Conservation (phyloP, 208 protist genomes). For the Leishmania braziliensis region DNA sequence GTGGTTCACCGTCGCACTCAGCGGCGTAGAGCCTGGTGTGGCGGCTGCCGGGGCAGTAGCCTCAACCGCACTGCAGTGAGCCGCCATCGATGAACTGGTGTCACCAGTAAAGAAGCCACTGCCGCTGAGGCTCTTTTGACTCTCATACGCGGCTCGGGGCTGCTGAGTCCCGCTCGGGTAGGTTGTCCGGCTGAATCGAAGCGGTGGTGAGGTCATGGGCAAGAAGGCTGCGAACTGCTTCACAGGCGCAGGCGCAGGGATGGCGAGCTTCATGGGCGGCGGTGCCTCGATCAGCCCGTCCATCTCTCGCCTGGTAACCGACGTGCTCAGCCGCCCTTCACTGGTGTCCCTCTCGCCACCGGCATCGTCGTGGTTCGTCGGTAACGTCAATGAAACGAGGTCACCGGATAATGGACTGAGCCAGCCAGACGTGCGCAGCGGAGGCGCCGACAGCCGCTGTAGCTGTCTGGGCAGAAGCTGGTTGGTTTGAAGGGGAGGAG, state of each 20-base stretch:
- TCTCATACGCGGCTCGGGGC: not conserved
- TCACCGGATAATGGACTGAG: not conserved
- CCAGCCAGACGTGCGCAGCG: not conserved
- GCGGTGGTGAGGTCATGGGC: not conserved
- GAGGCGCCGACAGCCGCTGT: not conserved
- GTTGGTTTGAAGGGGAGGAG: not conserved
- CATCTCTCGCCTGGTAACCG: not conserved
- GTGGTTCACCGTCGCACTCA: not conserved
- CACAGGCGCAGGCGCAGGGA: not conserved
- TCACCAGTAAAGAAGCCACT: not conserved
- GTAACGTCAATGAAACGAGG: not conserved
- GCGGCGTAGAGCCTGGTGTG: not conserved
- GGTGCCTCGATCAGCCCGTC: not conserved
- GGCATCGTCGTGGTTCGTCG: not conserved
- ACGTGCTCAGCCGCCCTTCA: not conserved
- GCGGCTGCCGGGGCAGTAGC: not conserved
- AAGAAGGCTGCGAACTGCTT: not conserved
- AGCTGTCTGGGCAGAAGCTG: not conserved
- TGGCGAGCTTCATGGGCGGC: not conserved
- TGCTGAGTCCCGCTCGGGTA: not conserved
- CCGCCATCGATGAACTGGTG: not conserved
- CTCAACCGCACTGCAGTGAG: not conserved
- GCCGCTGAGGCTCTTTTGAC: not conserved
- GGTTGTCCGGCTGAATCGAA: not conserved
- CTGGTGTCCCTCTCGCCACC: not conserved